Evolutionary conservation across 202 grass and related monocot species (phyloP).

Genomic region (Hordeum pubiflorum): DNA sequence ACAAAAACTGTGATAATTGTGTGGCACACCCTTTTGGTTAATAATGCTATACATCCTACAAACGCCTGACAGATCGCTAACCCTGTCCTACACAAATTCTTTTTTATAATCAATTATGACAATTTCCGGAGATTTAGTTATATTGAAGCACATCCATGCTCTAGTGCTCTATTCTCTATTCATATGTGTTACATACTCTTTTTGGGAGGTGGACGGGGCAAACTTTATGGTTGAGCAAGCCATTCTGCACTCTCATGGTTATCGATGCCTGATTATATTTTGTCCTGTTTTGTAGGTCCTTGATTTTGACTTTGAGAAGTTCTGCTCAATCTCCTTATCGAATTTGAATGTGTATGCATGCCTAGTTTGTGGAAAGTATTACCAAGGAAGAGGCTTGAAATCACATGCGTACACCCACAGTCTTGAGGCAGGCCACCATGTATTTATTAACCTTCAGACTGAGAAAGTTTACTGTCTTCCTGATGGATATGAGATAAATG

Average conservation of each 20-base stretch:
- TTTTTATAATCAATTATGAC: neutral
- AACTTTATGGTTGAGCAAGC: neutral
- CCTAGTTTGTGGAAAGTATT: constrained; percentile 97
- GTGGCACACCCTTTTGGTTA: neutral
- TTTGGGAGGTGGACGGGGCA: neutral
- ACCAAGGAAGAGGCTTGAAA: constrained; percentile 96
- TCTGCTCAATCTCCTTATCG: constrained; percentile 92
- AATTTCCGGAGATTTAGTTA: neutral
- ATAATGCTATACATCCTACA: neutral
- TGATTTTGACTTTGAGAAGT: constrained; percentile 99
- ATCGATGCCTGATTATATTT: neutral
- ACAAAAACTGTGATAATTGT: neutral
- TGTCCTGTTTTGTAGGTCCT: constrained; percentile 55
- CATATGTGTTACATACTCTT: neutral
- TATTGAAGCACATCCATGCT: neutral
- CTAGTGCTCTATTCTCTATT: neutral
- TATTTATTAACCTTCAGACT: constrained; percentile 94
- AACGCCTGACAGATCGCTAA: neutral
- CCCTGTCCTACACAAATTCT: neutral
- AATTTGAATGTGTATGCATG: constrained; percentile 97
- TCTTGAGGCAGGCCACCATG: constrained; percentile 91
- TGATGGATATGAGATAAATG: constrained; percentile 96
- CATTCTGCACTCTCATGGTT: neutral
- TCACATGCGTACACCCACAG: constrained; percentile 97
- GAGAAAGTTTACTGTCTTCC: constrained; percentile 98